A percentile compares a stretch with the other conserved stretches of the same genome.
Conservation (phyloP, 2,329 filamentous ascomycete species). For the Phoma herbarum region DNA sequence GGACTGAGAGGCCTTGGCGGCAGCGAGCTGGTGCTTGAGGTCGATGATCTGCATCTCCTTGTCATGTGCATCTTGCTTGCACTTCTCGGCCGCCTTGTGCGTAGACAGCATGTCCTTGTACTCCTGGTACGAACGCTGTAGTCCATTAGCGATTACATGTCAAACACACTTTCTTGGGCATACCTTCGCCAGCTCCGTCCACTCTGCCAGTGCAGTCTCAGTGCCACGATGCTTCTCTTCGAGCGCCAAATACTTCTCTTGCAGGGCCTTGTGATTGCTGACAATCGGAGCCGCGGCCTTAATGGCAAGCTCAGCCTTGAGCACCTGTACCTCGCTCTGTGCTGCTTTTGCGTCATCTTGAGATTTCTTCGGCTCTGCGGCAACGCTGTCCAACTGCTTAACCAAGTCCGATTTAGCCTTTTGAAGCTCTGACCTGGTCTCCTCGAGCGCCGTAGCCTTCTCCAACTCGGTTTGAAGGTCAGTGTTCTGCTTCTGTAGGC, state of each 20-base stretch:
- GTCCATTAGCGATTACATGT: conserved; percentile 5
- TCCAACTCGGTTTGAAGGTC: conserved; percentile 25
- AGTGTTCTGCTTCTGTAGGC: conserved; percentile 26
- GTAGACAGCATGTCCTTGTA: conserved; percentile 36
- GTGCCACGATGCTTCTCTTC: conserved; percentile 24
- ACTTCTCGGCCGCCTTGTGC: conserved; percentile 33
- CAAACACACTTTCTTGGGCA: background rate
- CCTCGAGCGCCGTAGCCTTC: conserved; percentile 29
- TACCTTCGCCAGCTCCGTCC: conserved; percentile 38
- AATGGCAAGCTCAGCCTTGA: conserved; percentile 13
- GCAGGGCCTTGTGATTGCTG: conserved; percentile 1
- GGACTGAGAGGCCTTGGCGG: conserved; percentile 22
- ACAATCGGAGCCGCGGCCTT: conserved; percentile 1
- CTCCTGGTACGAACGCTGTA: conserved; percentile 37
- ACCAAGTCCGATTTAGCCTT: conserved; percentile 17
- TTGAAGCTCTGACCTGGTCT: conserved; percentile 17
- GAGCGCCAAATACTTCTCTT: conserved; percentile 22
- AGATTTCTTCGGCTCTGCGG: conserved; percentile 1
- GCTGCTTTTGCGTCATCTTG: conserved; percentile 11
- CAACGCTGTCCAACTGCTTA: conserved; percentile 6
- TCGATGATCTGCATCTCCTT: conserved; percentile 29
- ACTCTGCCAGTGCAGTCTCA: conserved; percentile 27
- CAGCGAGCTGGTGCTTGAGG: conserved; percentile 31
- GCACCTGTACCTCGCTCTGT: background rate
- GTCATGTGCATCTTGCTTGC: conserved; percentile 23